Evolutionary conservation across 2,329 filamentous ascomycete species (phyloP), one percentile per base, ranked within the genome.

Genomic region (Aspergillaceae sp.): DNA sequence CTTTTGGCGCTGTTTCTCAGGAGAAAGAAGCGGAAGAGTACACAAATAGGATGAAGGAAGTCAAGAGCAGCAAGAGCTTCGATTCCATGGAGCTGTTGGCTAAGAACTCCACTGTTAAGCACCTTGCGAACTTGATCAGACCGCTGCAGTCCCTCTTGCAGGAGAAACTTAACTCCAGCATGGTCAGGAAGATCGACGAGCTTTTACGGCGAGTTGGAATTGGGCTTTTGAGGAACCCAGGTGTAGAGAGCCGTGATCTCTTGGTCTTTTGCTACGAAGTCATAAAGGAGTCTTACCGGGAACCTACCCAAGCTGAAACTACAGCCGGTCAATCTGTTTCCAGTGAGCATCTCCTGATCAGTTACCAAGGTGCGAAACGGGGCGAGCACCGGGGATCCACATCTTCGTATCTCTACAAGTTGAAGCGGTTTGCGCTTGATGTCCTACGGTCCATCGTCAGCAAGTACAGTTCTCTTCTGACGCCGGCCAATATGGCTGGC

Each of bases 21-120:
- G 91, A 98, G 62, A 98, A 98, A 67, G 92, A 98, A 58, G 91
- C 91, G 0, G 89, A 96, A 57, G 92, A 90, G 44, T 98, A 98
- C 64, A 84, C 85, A 46, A 95, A 83, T 63, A 86, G 91, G 66
- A 96, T 94, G 84, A 95, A 94, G 67, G 92, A 98, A 69, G 84
- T 98, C 47, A 97, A 95, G 73, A 92, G 87, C 66, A 96, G 87
- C 74, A 98, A 97, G 74, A 96, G 90, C 62, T 94, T 90, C 59
- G 94, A 98, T 62, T 94, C 92, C 0, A 94, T 97, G 83, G 91
- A 97, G 65, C 74, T 97, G 10, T 76, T 97, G 53, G 86, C 92
- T 28, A 87, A 84, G 59, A 89, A 83, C 41, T 83, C 87, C 1
- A 91, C 89, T 1, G 74, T 96, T 27, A 74, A 70, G 43, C 80